Conservation (phyloP, 2,329 filamentous ascomycete genomes). For the Didymella keratinophila region DNA sequence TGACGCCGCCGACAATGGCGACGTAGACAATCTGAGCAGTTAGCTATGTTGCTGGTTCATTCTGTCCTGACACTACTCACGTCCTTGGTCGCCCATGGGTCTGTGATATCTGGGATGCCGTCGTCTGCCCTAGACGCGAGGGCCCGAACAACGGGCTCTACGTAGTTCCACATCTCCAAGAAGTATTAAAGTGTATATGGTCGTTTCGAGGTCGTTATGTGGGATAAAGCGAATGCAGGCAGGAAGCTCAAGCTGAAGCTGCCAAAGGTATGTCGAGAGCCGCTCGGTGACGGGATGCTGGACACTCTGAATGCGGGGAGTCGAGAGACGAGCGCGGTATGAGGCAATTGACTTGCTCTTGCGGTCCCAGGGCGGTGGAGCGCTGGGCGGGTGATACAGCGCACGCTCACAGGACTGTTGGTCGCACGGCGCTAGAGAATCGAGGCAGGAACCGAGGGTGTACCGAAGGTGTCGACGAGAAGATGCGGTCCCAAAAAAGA, state of each 20-base stretch:
- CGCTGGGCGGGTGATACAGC: constrained; percentile 38
- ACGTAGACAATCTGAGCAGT: constrained; percentile 79
- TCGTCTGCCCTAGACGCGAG: constrained; percentile 40
- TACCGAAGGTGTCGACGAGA: constrained; percentile 22
- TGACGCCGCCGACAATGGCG: constrained; percentile 78
- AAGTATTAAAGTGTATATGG: constrained; percentile 29
- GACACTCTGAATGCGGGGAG: constrained; percentile 16
- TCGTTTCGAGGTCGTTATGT: constrained; percentile 27
- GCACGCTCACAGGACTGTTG: constrained; percentile 33
- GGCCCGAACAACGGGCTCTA: constrained; percentile 30
- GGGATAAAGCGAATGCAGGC: constrained; percentile 23
- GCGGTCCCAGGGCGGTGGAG: constrained; percentile 32
- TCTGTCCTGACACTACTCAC: constrained; percentile 39
- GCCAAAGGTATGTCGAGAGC: constrained; percentile 9
- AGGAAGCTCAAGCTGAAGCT: constrained; percentile 20
- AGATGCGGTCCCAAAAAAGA: constrained; percentile 22
- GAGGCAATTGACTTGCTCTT: constrained; percentile 22
- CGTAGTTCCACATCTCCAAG: constrained; percentile 38
- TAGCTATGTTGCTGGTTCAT: constrained; percentile 15
- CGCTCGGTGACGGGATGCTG: constrained; percentile 18
- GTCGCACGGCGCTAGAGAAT: constrained; percentile 46
- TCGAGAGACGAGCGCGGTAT: constrained; percentile 27
- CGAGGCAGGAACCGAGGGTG: constrained; percentile 25
- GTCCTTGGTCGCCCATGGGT: constrained; percentile 52
- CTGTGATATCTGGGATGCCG: constrained; percentile 43